Evolutionary conservation across 345 rosid species (phyloP), one percentile per base, ranked within the genome.

Genomic region (Ceriops zippeliana): DNA sequence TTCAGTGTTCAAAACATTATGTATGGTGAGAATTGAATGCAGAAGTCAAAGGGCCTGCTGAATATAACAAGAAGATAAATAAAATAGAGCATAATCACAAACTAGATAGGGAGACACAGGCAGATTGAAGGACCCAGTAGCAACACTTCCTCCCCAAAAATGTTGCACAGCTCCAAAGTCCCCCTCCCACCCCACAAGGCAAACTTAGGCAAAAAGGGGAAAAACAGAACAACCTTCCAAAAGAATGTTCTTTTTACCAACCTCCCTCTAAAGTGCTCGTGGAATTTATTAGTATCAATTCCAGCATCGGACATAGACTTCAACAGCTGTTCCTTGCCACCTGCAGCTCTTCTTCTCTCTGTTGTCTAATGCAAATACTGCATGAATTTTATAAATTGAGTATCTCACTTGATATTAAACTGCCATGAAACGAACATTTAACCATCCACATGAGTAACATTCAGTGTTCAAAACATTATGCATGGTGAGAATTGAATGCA

Each of bases 281-380:
- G 68, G 26, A 76, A 31, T 30, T 69, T 31, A 61, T 58, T 74
- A 75, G 75, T 37, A 82, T 70, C 65, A 73, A 56, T 51, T 73
- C 71, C 90, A 73, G 67, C 88, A 69, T 78, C 90, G 71, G 79
- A 82, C 52, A 53, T 57, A 57, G 76, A 75, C 60, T 74, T 79
- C 70, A 89, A 59, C 75, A 90, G 73, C 28, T 90, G 89, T 68
- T 81, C 89, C 62, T 68, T 63, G 66, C 76, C 69, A 73, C 79
- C 74, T 78, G 75, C 73, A 73, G 35, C 35, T 34, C 8, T 34
- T 34, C 76, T 69, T 49, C 76, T 79, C 61, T 66, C 67, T 27
- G 62, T 52, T 37, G 32, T 61, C 35, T 60, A 24, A 52, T 53
- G 62, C 10, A 54, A 54, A 7, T 54, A 22, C 28, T 28, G 26